phyloP scores from a whole-genome alignment of 208 protist genomes.

The Leishmania mexicana region DNA sequence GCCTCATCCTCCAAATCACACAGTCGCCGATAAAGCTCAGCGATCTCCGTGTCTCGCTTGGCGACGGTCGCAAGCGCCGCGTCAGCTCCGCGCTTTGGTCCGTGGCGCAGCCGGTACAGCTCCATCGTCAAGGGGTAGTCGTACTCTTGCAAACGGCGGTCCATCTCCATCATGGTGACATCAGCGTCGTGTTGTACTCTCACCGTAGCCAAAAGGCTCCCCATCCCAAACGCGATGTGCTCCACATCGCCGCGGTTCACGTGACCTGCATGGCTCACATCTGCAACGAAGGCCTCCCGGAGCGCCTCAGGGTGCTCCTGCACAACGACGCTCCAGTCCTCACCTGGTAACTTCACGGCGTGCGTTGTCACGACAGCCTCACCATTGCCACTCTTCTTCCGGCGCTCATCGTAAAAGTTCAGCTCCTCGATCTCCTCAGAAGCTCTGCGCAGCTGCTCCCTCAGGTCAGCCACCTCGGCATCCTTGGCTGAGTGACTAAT shows the following conservation, averaged over 20 bases:
- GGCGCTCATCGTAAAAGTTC: background rate
- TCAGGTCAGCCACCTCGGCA: too few relatives aligned
- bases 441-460: background rate
- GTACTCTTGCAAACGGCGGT: background rate
- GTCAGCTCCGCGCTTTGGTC: background rate
- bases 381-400: background rate
- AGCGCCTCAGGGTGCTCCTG: background rate
- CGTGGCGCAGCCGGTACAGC: background rate
- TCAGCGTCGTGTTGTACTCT: background rate
- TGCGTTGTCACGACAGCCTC: background rate
- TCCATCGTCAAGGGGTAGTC: background rate
- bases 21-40: background rate
- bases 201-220: background rate
- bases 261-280: background rate
- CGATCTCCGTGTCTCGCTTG: background rate
- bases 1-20: background rate
- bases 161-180: background rate
- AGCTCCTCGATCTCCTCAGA: background rate
- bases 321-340: background rate
- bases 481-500: too few relatives aligned
- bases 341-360: background rate
- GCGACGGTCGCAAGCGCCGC: background rate
- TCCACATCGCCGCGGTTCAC: background rate
- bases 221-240: background rate
- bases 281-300: background rate